phyloP scores from a whole-genome alignment of 371 early-diverging fungal genomes.

The Parasitella parasitica region DNA sequence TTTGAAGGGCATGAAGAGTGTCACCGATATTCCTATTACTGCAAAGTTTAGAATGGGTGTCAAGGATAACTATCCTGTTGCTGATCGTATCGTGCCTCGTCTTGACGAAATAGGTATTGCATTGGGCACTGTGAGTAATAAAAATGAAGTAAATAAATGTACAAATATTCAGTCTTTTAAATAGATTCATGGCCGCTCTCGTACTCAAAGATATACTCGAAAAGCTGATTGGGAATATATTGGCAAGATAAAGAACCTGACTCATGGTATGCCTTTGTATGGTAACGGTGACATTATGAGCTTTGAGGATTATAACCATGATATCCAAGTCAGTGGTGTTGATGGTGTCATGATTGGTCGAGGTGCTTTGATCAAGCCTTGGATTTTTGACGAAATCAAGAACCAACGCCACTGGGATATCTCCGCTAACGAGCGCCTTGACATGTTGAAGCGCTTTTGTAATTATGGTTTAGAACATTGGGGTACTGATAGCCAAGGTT shows the following conservation, averaged over 20 bases:
- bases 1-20: conserved; percentile 71
- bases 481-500: conserved; percentile 91
- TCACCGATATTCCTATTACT: conserved; percentile 80
- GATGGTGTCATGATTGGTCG: conserved; percentile 92
- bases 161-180: background rate
- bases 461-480: conserved; percentile 92
- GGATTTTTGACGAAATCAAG: conserved; percentile 96
- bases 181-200: conserved; percentile 88
- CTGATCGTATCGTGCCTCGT: conserved; percentile 72
- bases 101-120: conserved; percentile 57
- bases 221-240: conserved; percentile 94
- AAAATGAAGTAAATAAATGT: background rate
- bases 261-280: conserved; percentile 55
- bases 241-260: conserved; percentile 47
- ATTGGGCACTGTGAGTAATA: conserved; percentile 44
- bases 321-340: conserved; percentile 59
- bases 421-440: conserved; percentile 87
- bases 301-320: conserved; percentile 80
- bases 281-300: conserved; percentile 93
- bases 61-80: conserved; percentile 59
- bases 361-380: conserved; percentile 93
- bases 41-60: conserved; percentile 92
- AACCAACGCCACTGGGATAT: conserved; percentile 89
- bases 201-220: conserved; percentile 91
- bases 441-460: conserved; percentile 82